Conservation (phyloP, 345 rosid species). For the Toxicodendron radicans region DNA sequence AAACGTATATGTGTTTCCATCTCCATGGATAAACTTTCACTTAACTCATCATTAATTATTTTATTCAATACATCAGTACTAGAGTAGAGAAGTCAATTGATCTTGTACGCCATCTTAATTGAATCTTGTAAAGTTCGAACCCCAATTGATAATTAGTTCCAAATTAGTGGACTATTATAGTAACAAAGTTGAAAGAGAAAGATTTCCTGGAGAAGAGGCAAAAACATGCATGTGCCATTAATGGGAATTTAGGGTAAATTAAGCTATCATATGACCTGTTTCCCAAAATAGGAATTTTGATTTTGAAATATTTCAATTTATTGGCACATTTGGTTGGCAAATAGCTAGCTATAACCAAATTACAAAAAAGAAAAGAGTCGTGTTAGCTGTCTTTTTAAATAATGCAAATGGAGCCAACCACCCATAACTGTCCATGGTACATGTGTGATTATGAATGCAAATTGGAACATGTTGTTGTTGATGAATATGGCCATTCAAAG, state of each 20-base stretch:
- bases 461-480: not conserved
- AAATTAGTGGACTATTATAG: too few relatives aligned
- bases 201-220: not conserved
- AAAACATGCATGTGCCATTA: slow-evolving; percentile 20
- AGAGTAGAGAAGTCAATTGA: too few relatives aligned
- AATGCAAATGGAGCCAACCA: not conserved
- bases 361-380: not conserved
- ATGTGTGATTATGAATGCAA: not conserved
- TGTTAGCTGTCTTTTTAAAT: slow-evolving; percentile 7
- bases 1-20: too few relatives aligned
- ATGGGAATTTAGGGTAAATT: slow-evolving; percentile 1
- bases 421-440: too few relatives aligned
- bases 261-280: slow-evolving; percentile 1
- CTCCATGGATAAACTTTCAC: too few relatives aligned
- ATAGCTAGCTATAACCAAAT: not conserved
- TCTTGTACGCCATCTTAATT: not conserved
- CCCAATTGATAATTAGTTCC: not conserved
- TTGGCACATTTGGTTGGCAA: not conserved
- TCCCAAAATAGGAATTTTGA: not conserved
- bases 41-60: too few relatives aligned
- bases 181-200: not conserved
- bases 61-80: too few relatives aligned
- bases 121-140: not conserved
- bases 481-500: not conserved
- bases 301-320: not conserved